Conservation (phyloP, 225 moss, liverwort and hornwort species). For the Thuidium tamariscinum region DNA sequence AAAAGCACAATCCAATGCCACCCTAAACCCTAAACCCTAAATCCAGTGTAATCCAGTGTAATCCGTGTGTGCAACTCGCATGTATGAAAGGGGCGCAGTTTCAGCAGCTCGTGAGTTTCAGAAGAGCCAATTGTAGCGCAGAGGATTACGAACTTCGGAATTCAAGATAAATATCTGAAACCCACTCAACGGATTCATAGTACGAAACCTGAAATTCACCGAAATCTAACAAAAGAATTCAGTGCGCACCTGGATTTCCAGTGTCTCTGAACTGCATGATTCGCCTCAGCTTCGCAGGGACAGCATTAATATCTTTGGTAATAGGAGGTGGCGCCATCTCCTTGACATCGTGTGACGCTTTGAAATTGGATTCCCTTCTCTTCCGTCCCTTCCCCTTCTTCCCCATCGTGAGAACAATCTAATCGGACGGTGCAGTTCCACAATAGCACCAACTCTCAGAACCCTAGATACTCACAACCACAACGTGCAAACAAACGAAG, state of each 20-base stretch:
- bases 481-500: too few relatives aligned
- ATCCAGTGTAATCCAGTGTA: neutral
- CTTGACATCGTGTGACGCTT: conserved; percentile 45
- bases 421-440: neutral
- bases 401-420: conserved; percentile 13
- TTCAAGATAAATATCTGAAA: neutral
- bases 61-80: neutral
- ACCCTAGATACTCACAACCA: neutral
- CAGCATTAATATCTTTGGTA: conserved; percentile 42
- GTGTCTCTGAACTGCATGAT: conserved; percentile 56
- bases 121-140: neutral
- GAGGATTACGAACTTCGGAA: neutral
- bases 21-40: neutral
- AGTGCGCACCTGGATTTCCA: conserved; percentile 1
- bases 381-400: conserved; percentile 42
- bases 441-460: neutral
- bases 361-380: conserved; percentile 61
- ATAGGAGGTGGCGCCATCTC: conserved; percentile 61
- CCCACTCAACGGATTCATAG: neutral
- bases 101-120: neutral
- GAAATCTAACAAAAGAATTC: neutral
- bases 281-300: conserved; percentile 74
- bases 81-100: too few relatives aligned
- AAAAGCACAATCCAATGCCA: neutral
- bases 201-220: neutral